These are phyloP conservation scores for Onygenales sp. DNA, from an alignment of 2,329 filamentous ascomycete genomes.

Conservation along the genomic window DNA sequence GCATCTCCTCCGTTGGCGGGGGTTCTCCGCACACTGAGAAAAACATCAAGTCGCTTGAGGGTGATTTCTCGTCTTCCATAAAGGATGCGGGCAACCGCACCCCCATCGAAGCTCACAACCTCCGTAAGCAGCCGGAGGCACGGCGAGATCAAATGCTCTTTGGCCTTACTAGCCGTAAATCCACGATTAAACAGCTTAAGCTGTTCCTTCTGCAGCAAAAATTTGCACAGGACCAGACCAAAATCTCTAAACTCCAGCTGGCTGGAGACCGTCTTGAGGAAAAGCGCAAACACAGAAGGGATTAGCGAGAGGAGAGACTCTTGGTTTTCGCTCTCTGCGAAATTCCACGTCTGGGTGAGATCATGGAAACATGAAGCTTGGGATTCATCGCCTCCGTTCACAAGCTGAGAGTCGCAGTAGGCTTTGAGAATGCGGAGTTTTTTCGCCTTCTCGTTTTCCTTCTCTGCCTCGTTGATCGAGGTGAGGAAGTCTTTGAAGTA, in stretches of 20 bases:
- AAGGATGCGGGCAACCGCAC: conserved; percentile 64
- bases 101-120: conserved; percentile 76
- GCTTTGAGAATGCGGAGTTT: conserved; percentile 36
- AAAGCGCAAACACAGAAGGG: conserved; percentile 68
- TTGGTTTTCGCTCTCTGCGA: conserved; percentile 68
- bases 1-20: conserved; percentile 41
- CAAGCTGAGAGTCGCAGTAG: conserved; percentile 46
- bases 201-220: conserved; percentile 70
- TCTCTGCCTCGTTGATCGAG: conserved; percentile 27
- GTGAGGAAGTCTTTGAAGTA: conserved; percentile 36
- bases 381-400: conserved; percentile 36
- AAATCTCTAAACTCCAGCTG: conserved; percentile 65
- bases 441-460: conserved; percentile 26
- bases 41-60: conserved; percentile 69
- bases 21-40: conserved; percentile 60
- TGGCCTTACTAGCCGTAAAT: conserved; percentile 68
- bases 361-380: conserved; percentile 61
- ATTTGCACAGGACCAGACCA: conserved; percentile 70
- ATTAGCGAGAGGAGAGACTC: conserved; percentile 73
- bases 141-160: conserved; percentile 81
- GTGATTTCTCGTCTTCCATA: conserved; percentile 71
- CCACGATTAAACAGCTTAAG: conserved; percentile 71
- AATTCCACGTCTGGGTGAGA: conserved; percentile 80
- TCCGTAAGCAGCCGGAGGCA: conserved; percentile 79
- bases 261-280: conserved; percentile 68